Conservation (phyloP, 768 basidiomycete genomes). For the Roridomyces roridus region DNA sequence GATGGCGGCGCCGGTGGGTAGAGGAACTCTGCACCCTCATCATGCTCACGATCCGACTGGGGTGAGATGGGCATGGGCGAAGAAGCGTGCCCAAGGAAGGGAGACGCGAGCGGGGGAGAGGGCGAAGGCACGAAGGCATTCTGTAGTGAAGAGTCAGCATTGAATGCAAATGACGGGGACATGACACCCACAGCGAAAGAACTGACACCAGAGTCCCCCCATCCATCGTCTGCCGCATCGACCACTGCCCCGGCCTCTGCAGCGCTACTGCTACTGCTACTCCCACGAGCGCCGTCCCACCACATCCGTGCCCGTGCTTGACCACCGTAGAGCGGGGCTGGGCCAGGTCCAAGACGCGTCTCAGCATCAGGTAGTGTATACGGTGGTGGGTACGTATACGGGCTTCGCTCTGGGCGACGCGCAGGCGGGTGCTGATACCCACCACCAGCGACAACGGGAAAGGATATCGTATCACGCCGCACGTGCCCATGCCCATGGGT, state of each 20-base stretch:
- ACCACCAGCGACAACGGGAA: conserved; percentile 33
- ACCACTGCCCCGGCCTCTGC: not conserved
- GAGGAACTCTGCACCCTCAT: not conserved
- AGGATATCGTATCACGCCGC: conserved; percentile 37
- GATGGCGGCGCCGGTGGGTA: conserved; percentile 20
- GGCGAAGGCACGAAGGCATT: conserved; percentile 3
- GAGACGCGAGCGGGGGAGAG: conserved; percentile 8
- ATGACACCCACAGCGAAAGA: conserved; percentile 19
- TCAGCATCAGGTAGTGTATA: not conserved
- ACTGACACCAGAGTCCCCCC: conserved; percentile 30
- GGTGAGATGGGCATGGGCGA: not conserved
- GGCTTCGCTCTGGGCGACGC: conserved; percentile 24
- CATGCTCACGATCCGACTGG: not conserved
- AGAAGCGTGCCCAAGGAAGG: no score
- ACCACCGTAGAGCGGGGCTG: conserved; percentile 11
- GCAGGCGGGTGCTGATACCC: conserved; percentile 27
- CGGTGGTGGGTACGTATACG: conserved; percentile 23
- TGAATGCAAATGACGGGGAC: not conserved
- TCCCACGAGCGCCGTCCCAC: conserved; percentile 17
- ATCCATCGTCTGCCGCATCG: conserved; percentile 31
- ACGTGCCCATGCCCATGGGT: conserved; percentile 19
- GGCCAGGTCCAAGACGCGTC: not conserved
- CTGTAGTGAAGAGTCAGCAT: not conserved
- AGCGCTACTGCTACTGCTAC: not conserved
- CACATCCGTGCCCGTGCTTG: not conserved